Evolutionary conservation across 2,329 filamentous ascomycete species (phyloP), one percentile per base, ranked within the genome.

Genomic region (Metarhizium brunneum): DNA sequence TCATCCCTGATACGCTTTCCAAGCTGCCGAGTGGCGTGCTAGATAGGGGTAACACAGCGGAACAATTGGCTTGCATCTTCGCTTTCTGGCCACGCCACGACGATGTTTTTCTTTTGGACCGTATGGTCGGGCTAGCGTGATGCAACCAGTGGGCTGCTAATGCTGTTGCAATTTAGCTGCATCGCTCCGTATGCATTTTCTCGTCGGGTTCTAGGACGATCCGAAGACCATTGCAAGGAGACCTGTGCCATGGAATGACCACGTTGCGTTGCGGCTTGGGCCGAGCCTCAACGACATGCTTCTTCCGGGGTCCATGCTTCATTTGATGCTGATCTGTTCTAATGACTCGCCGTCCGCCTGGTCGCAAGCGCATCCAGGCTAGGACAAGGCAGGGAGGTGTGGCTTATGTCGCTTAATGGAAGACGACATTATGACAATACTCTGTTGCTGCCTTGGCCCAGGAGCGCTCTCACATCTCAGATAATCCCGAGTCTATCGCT

Each of bases 1-100:
- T 48, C 45, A 48, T 6, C 25, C 13, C 45, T 30, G n/a, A 38
- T 38, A 47, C 30, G 16, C 29, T 49, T 45, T 51, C 29, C 29
- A 14, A 52, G 48, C 54, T 45, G 51, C 49, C 52, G 43, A 58
- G 56, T 58, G 56, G 54, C 54, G 49, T 50, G 54, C 16, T 40
- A 18, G 38, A 40, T 25, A 54, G 54, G 48, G 51, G 56, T 58
- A 52, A 50, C 56, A 58, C 56, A 40, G 35, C 49, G n/a, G 43
- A 36, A 16, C 42, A 38, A 52, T 45, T 52, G 54, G n/a, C 30
- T 52, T 52, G 3, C 35, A 18, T 52, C 52, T 50, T 14, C 36
- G 52, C 54, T 45, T 11, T 42, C 40, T 54, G 14, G 40, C 29
- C 49, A 18, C 40, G 16, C 35, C 49, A 51, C 43, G 43, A 47